Conservation (phyloP, 345 rosid species). For the Bruguiera sexangula region DNA sequence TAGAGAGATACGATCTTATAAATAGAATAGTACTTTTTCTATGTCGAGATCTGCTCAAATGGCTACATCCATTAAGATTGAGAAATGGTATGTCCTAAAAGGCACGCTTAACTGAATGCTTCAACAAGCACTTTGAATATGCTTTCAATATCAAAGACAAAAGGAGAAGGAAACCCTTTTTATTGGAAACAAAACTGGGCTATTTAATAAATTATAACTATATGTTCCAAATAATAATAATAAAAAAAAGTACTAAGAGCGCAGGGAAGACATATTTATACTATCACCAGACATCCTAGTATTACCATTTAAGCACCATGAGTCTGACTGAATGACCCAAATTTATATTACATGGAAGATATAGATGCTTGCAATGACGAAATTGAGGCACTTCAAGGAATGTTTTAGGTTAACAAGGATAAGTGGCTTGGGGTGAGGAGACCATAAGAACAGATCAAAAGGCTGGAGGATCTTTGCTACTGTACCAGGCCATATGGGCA, state of each 20-base stretch:
- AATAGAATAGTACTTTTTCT: too few species aligned
- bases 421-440: conserved; percentile 17
- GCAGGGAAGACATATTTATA: conserved; percentile 2
- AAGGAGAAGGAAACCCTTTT: conserved; percentile 7
- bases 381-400: conserved; percentile 10
- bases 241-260: not conserved
- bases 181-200: not conserved
- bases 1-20: too few species aligned
- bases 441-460: conserved; percentile 7
- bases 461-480: conserved; percentile 14
- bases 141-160: conserved; percentile 11
- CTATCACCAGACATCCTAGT: not conserved
- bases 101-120: not conserved
- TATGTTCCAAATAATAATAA: too few species aligned
- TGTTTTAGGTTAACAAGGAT: conserved; percentile 19
- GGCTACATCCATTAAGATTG: too few species aligned
- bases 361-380: not conserved
- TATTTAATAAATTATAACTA: not conserved
- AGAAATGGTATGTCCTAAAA: too few species aligned
- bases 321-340: not conserved
- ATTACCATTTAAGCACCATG: not conserved
- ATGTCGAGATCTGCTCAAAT: too few species aligned
- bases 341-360: not conserved
- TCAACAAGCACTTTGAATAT: not conserved
- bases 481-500: conserved; percentile 7